Conservation (phyloP, 192 early-diverging fungal species). For the Podila horticola region DNA sequence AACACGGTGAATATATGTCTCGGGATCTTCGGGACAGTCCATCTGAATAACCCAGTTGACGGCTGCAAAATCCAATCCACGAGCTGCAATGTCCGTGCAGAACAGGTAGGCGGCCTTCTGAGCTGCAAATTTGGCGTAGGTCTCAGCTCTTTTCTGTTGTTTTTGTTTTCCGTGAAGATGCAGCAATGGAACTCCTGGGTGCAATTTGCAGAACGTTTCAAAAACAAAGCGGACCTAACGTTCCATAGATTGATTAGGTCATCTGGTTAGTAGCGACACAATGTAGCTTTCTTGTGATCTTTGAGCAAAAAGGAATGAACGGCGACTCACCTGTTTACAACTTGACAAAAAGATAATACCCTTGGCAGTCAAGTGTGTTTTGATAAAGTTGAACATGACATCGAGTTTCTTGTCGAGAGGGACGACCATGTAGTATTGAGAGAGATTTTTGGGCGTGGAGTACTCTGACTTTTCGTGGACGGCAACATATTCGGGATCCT, state of each 20-base stretch:
- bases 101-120: conserved; percentile 85
- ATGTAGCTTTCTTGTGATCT: background rate
- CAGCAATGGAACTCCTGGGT: conserved; percentile 90
- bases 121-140: conserved; percentile 89
- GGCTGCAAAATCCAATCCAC: conserved; percentile 97
- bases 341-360: conserved; percentile 93
- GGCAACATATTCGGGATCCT: conserved; percentile 93
- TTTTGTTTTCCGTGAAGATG: conserved; percentile 98
- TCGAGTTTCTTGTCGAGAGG: conserved; percentile 93
- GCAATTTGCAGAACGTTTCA: conserved; percentile 95
- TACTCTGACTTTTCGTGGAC: conserved; percentile 85
- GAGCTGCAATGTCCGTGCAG: conserved; percentile 95
- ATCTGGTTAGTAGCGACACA: background rate
- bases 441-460: conserved; percentile 84
- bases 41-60: conserved; percentile 99
- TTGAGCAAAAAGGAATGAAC: background rate
- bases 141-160: conserved; percentile 92
- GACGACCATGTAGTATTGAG: conserved; percentile 88
- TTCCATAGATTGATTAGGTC: background rate
- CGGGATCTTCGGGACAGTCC: conserved; percentile 96
- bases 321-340: conserved; percentile 85
- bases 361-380: conserved; percentile 91
- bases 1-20: conserved; percentile 98
- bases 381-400: conserved; percentile 94
- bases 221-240: conserved; percentile 80